These are phyloP conservation scores for Sporothrix brasiliensis DNA, from an alignment of 2,329 filamentous ascomycete genomes.

Conservation along the genomic window DNA sequence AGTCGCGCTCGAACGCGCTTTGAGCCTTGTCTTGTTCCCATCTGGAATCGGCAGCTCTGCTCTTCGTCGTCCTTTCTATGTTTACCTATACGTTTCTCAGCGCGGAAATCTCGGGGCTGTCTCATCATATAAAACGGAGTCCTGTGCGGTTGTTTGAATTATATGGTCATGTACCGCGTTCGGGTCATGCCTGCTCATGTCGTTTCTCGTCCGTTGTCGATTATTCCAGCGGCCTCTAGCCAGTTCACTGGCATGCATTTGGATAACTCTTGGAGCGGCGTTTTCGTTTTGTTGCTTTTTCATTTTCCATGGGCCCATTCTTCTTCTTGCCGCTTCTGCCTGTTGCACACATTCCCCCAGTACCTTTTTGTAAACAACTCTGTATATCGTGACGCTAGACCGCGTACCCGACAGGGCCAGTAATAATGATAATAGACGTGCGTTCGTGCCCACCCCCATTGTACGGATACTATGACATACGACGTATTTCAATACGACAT, in stretches of 20 bases:
- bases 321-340: constrained; percentile 14
- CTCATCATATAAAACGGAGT: constrained; percentile 20
- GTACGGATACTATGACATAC: neutral
- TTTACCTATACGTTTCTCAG: neutral
- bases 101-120: constrained; percentile 8
- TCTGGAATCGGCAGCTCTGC: neutral
- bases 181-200: neutral
- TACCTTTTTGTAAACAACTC: constrained; percentile 5
- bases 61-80: neutral
- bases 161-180: neutral
- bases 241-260: neutral
- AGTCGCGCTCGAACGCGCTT: neutral
- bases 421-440: constrained; percentile 25
- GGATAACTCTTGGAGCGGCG: constrained; percentile 13
- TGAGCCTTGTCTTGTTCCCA: neutral
- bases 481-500: no score
- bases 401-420: neutral
- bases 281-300: neutral
- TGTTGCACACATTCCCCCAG: neutral
- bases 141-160: neutral
- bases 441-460: neutral
- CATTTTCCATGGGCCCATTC: neutral
- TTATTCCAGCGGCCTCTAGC: neutral
- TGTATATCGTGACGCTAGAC: constrained; percentile 15
- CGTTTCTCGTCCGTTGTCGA: neutral